Evolutionary conservation across 352 stramenopile species (phyloP), one percentile per base, ranked within the genome.

Genomic region (Pythium phragmitis): DNA sequence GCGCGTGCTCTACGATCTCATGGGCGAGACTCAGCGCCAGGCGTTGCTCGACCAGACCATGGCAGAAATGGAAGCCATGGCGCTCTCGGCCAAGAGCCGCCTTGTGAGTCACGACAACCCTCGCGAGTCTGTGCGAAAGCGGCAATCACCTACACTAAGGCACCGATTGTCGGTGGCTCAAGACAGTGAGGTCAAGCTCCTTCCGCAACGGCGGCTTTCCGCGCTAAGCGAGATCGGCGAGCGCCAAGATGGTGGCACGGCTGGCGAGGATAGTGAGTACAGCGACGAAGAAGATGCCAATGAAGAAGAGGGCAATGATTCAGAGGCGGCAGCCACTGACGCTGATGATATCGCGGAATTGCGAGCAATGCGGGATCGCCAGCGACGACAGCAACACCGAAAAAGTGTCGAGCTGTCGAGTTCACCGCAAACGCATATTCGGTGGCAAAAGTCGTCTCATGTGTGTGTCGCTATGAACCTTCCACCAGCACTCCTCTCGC

Each of bases 1-100:
- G 30, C 72, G 72, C 7, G 74, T 75, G 14, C 57, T 85, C 14
- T 75, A 83, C 42, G 74, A 87, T 47, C 72, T 90, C 39, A 73
- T 79, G 45, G 81, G 81, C 0, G 79, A 88, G 50, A 87, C 77
- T 1, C 81, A 90, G 41, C 77, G 81, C 3, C 72, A 88, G 68
- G 77, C 70, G 1, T 76, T 88, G 72, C 66, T 90, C 5, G 72
- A 81, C 56, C 72, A 79, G 1, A 80, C 88, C 61, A 75, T 90
- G 68, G 73, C 70, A n/a, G 81, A 88, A 26, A 90, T 90, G 79
- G 69, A 88, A 17, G 75, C 73, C 39, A 70, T 88, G 28, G 67
- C 72, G 5, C 52, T 82, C 26, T 42, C 23, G 28, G 56, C 51
- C 7, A 37, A 51, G 11, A 17, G 28, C 7, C 54, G 42, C 0